Conservation (phyloP, 1,284 basidiomycete genomes). For the Ceratobasidium sp. region DNA sequence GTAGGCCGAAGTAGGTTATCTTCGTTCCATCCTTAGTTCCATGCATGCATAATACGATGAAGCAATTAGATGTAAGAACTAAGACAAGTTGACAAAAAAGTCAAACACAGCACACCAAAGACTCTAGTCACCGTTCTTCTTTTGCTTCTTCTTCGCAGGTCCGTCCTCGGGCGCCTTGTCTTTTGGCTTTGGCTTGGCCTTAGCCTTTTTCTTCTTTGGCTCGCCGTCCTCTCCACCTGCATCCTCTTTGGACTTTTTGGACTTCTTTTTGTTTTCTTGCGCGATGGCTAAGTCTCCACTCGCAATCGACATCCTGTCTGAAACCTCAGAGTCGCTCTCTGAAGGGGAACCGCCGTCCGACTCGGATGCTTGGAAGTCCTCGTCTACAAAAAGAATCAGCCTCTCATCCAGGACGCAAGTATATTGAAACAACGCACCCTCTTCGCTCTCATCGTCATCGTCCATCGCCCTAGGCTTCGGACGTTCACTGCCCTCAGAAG, state of each 20-base stretch:
- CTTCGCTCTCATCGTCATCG: conserved; percentile 82
- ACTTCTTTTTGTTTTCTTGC: conserved; percentile 53
- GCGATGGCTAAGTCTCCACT: conserved; percentile 72
- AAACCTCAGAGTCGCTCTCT: conserved; percentile 72
- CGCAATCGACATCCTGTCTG: conserved; percentile 82
- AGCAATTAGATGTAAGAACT: neutral
- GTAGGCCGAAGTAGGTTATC: no score
- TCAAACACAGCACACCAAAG: neutral
- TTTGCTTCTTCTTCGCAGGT: conserved; percentile 75
- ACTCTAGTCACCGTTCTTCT: conserved; percentile 49
- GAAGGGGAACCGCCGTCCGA: conserved; percentile 86
- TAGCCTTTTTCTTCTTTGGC: conserved; percentile 56
- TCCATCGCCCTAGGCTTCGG: conserved; percentile 63
- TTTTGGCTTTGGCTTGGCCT: conserved; percentile 56
- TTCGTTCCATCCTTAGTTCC: no score
- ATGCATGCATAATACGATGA: no score
- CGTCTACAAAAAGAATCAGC: conserved; percentile 59
- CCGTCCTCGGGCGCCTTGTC: conserved; percentile 58
- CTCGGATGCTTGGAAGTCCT: conserved; percentile 87
- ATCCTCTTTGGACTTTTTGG: conserved; percentile 42
- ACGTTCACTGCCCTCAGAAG: conserved; percentile 57
- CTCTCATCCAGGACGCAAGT: conserved; percentile 46
- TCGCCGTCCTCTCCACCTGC: conserved; percentile 53
- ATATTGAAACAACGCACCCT: conserved; percentile 62
- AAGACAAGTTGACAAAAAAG: conserved; percentile 49